phyloP scores from a whole-genome alignment of 1,284 basidiomycete species.

The Flammula alnicola region DNA sequence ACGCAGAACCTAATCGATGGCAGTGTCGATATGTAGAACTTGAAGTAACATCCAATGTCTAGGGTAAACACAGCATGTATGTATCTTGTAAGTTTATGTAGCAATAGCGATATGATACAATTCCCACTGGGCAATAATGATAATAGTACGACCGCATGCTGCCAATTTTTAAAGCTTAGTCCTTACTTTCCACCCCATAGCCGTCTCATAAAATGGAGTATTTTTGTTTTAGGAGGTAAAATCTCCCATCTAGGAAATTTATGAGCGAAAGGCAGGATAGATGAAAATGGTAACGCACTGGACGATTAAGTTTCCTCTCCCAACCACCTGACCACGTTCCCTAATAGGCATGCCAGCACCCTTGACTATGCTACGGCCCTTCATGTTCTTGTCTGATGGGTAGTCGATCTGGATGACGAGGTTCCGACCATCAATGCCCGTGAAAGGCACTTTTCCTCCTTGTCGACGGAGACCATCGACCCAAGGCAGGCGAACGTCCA shows the following conservation, averaged over 20 bases:
- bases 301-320: conserved; percentile 80
- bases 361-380: conserved; percentile 62
- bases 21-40: no score
- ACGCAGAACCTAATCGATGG: no score
- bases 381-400: conserved; percentile 65
- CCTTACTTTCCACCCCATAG: conserved; percentile 29
- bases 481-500: conserved; percentile 73
- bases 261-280: background rate
- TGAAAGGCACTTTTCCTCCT: conserved; percentile 57
- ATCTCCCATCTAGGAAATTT: conserved; percentile 39
- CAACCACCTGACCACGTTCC: conserved; percentile 62
- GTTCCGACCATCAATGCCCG: conserved; percentile 73
- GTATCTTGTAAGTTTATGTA: background rate
- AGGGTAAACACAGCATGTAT: no score
- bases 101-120: conserved; percentile 10
- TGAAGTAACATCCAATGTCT: no score
- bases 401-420: conserved; percentile 67
- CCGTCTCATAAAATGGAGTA: conserved; percentile 32
- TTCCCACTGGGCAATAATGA: conserved; percentile 17
- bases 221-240: conserved; percentile 31
- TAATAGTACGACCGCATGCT: background rate
- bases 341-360: conserved; percentile 88
- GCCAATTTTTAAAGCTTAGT: background rate
- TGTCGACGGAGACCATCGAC: conserved; percentile 60
- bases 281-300: conserved; percentile 49